Base-by-base conservation (phyloP, 2,329 filamentous ascomycete genomes). In the Penicillium fuscoglaucum region DNA sequence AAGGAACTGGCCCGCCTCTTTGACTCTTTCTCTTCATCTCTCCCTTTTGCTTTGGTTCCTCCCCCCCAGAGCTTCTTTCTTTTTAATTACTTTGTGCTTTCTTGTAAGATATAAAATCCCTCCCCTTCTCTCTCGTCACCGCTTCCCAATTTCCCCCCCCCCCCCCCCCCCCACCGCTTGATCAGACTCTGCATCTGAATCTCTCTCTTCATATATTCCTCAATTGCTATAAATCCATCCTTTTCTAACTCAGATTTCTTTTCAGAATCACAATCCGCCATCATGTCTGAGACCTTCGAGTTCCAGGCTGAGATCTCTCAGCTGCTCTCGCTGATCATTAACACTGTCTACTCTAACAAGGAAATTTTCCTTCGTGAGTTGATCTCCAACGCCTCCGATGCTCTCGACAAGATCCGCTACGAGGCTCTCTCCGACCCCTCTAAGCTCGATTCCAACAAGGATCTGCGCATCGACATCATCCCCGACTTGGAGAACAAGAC, bases 221-320 rank as follows among this genome's bases (percentile, higher is more conserved):
- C 44, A 55, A 61, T 53, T 56, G 49, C 26, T 28, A n/a, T 19
- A 52, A 55, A 55, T 41, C 19, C 17, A 15, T n/a, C 44, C 40
- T 37, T 45, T 24, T 46, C 54, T 52, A 19, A 46, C 39, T 29
- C 31, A 28, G n/a, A 21, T 40, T 41, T 44, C 59, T 4, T 17
- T 24, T 46, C 58, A 62, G 59, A 60, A 61, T 57, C 52, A 54
- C 49, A 45, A 37, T 62, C 67, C 65, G 58, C 67, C 70, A 90
- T 78, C 79, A 96, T 96, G 91, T 82, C 91, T 69, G 93, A 98
- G 85, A 97, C 93, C 71, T 99, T 99, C 84, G 93, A 98, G 90
- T 99, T 98, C 86, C 95, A 99, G 90, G 95, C 95, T 90, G 95
- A 99, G 90, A 99, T 99, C 79, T 98, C 93, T 90, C 95, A 99